Percentiles rank a stretch among this genome's conserved stretches.
These are phyloP conservation scores for Mrakia blollopis DNA, from an alignment of 768 basidiomycete species.

Conservation along the genomic window DNA sequence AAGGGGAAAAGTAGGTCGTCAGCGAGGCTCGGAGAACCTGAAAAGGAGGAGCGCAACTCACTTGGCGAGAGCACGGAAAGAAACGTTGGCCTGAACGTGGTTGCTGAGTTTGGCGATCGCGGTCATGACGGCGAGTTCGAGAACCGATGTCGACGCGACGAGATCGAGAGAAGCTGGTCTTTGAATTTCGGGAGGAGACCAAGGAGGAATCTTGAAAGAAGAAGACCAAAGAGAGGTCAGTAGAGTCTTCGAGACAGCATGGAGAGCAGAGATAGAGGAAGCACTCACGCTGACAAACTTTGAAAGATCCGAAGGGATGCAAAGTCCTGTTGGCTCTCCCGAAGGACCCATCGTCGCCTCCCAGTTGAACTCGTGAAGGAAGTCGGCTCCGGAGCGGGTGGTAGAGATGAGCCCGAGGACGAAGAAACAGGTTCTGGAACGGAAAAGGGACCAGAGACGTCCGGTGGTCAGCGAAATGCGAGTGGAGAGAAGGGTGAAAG, in stretches of 20 bases:
- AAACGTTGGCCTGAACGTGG: slow-evolving; percentile 89
- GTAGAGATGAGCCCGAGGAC: slow-evolving; percentile 88
- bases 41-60: slow-evolving; percentile 42
- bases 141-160: slow-evolving; percentile 59
- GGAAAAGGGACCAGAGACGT: not conserved
- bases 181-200: slow-evolving; percentile 51
- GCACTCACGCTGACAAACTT: slow-evolving; percentile 68
- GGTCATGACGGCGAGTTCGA: slow-evolving; percentile 76
- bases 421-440: slow-evolving; percentile 85
- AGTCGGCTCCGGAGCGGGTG: slow-evolving; percentile 85
- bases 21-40: not conserved
- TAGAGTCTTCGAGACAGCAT: slow-evolving; percentile 5
- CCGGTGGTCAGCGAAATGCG: not conserved
- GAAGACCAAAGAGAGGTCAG: not conserved
- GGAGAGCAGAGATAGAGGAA: slow-evolving; percentile 13
- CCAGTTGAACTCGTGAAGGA: slow-evolving; percentile 89
- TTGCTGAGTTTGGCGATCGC: slow-evolving; percentile 92
- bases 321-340: slow-evolving; percentile 81
- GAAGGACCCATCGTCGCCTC: slow-evolving; percentile 81
- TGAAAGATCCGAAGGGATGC: slow-evolving; percentile 77
- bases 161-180: slow-evolving; percentile 47
- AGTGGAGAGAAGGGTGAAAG: not conserved
- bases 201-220: slow-evolving; percentile 60
- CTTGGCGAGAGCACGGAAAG: slow-evolving; percentile 83
- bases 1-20: not conserved